Percentiles rank a stretch among this genome's conserved stretches.
phyloP scores from a whole-genome alignment of 176 grass and related monocot genomes.

The Ensete ventricosum region DNA sequence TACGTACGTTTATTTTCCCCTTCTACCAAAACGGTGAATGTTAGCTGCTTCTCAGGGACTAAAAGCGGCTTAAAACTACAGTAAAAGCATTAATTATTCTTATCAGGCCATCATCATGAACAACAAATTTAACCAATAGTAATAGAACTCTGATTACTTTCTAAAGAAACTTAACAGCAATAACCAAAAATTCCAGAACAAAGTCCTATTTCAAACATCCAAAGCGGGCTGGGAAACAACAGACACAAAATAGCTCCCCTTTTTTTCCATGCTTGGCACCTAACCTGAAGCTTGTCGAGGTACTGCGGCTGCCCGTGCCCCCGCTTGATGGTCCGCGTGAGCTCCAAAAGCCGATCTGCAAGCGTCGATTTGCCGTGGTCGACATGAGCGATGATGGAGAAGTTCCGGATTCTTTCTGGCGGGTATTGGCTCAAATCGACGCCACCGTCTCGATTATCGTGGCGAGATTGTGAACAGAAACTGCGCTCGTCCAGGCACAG shows the following conservation, averaged over 20 bases:
- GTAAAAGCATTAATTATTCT: neutral
- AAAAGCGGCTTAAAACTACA: no score
- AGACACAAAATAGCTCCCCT: no score
- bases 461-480: conserved; percentile 13
- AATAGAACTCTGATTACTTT: neutral
- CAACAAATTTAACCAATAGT: neutral
- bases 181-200: neutral
- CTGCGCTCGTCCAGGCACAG: conserved; percentile 15
- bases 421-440: conserved; percentile 57
- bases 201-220: conserved; percentile 4
- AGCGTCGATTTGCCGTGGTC: conserved; percentile 94
- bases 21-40: neutral
- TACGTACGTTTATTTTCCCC: neutral
- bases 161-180: neutral
- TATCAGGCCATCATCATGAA: neutral
- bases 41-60: neutral
- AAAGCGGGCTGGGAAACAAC: neutral
- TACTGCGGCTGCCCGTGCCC: conserved; percentile 84
- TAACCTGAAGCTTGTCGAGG: conserved; percentile 82
- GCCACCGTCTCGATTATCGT: conserved; percentile 10
- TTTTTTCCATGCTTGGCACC: neutral
- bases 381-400: conserved; percentile 85
- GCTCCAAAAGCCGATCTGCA: conserved; percentile 70
- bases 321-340: conserved; percentile 82
- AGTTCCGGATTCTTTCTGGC: conserved; percentile 77